Base-by-base conservation (phyloP, 768 basidiomycete species). In the Suillus spraguei region DNA sequence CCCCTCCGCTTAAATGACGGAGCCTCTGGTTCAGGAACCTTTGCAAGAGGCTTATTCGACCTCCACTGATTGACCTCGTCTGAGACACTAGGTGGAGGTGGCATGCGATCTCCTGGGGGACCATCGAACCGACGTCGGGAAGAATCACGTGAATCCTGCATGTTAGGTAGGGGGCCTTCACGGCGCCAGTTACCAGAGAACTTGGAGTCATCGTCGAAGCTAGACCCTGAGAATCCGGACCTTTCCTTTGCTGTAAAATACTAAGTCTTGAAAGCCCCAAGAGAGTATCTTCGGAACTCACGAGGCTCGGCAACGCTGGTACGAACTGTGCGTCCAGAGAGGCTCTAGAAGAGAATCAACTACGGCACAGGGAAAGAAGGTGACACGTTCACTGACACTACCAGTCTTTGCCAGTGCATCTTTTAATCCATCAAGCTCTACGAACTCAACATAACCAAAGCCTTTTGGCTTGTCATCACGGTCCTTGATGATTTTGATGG, bases 381-480 rank as follows among this genome's bases (percentile, higher is more conserved):
- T n/a, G 28, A 13, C 32, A 16, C 36, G 32, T 41, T 20, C 36
- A 76, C 92, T 72, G 65, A 94, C 93, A 36, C 83, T 74, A 60
- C 91, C 92, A 32, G 81, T 84, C 77, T 87, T 90, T 24, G 81
- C 77, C 42, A 99, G 78, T 5, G 91, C 97, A 63, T 88, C 88
- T 78, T 96, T 96, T 59, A 99, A 79, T 54, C 87, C 89, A 22
- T 96, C 94, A 63, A 95, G 71, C 60, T 89, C 90, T n/a, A 83
- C 84, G 71, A 99, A 99, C 74, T 99, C 97, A 63, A 98, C 87
- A 74, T 99, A 99, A 39, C 97, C 97, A 78, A 98, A 99, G 1
- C 97, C 97, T 76, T 98, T 98, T 22, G 96, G 94, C 74, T 94
- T 95, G 56, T 96, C 95, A 60, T 96, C 95, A 63, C 87, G 84